Evolutionary conservation across 305 asterid species (phyloP), one percentile per base, ranked within the genome.

Genomic region (Stenogyne calaminthoides): DNA sequence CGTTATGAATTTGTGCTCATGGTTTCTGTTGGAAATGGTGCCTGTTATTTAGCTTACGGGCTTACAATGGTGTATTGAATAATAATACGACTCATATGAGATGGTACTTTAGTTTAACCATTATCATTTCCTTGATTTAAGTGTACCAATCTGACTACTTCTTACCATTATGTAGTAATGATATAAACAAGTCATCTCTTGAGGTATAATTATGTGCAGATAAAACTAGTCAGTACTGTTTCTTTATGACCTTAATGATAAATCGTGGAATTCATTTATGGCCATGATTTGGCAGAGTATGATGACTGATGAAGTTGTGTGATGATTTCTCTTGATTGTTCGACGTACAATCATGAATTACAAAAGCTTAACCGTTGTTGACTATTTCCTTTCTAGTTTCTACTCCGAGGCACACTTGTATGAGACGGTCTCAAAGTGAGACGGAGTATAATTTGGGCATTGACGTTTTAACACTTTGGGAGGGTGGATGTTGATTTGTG

Each of bases 1-100:
- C 27, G 70, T 73, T 42, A 39, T 73, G 75, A 59, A 66, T 72
- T 32, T 78, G 47, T 40, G 39, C 63, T 14, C 63, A 25, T 37
- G 72, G 61, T 25, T 72, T 76, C 40, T 63, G n/a, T 44, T 10
- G 37, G 57, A 66, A 59, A 27, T 39, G 15, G 74, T 52, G 14
- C 16, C 60, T 29, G 55, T 46, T 52, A 10, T 54, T 57, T 36
- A 64, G 29, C 57, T 14, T 52, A 22, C 5, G 16, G 11, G 14
- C 64, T 58, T 25, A 27, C 61, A 8, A 19, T 9, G 2, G 22
- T 47, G 19, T 60, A 18, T 15, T 6, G 55, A 34, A 29, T 58
- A 56, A 71, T 40, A n/a, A 56, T 42, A 2, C 0, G 18, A 1
- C 32, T 27, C 19, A 46, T 52, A 37, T 51, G 46, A 56, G 64